These are phyloP conservation scores for Bipolaris oryzae DNA, from an alignment of 2,329 filamentous ascomycete genomes.

Conservation along the genomic window DNA sequence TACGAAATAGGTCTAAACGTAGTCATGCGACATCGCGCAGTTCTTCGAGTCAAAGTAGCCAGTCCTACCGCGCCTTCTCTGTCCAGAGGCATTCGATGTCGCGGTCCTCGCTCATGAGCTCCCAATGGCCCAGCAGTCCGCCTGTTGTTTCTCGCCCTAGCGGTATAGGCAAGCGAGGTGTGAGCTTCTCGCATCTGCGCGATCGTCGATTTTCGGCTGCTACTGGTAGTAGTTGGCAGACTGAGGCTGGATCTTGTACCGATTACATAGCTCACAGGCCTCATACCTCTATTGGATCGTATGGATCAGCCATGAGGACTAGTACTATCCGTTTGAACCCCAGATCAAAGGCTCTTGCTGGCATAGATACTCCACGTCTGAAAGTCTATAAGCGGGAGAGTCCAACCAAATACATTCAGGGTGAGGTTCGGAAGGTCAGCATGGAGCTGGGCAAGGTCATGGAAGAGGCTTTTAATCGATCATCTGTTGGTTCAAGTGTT, in stretches of 20 bases:
- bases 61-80: slow-evolving; percentile 35
- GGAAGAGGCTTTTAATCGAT: slow-evolving; percentile 87
- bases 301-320: slow-evolving; percentile 29
- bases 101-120: slow-evolving; percentile 54
- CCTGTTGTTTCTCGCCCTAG: slow-evolving; percentile 56
- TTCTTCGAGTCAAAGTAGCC: slow-evolving; percentile 42
- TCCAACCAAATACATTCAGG: slow-evolving; percentile 65
- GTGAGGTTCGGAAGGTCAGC: slow-evolving; percentile 83
- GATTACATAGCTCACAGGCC: slow-evolving; percentile 35
- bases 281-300: slow-evolving; percentile 30
- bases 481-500: slow-evolving; percentile 60
- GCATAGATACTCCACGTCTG: slow-evolving; percentile 32
- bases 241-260: slow-evolving; percentile 33
- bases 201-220: slow-evolving; percentile 51
- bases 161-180: slow-evolving; percentile 63
- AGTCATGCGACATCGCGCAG: slow-evolving; percentile 41
- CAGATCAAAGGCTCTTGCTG: slow-evolving; percentile 35
- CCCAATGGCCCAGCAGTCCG: slow-evolving; percentile 56
- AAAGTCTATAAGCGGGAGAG: slow-evolving; percentile 50
- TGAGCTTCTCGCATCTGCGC: slow-evolving; percentile 65
- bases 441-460: slow-evolving; percentile 86
- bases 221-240: slow-evolving; percentile 47
- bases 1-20: slow-evolving; percentile 42
- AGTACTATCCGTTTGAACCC: slow-evolving; percentile 32
- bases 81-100: slow-evolving; percentile 36